A percentile compares a stretch with the other conserved stretches of the same genome.
phyloP scores from a whole-genome alignment of 2,329 filamentous ascomycete species.

The Fusarium coffeatum region DNA sequence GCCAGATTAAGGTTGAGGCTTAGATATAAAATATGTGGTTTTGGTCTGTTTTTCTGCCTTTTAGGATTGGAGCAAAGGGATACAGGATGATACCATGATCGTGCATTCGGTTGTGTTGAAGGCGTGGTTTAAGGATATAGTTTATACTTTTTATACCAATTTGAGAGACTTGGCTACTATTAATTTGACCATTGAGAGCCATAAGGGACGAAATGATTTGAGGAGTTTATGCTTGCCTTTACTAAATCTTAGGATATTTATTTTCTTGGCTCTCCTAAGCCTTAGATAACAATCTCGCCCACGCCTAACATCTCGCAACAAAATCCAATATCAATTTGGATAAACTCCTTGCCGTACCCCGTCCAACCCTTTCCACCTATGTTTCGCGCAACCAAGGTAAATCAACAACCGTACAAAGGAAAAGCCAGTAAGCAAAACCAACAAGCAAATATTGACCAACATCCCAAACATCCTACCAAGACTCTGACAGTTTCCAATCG shows the following conservation, averaged over 20 bases:
- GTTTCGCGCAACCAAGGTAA: not conserved
- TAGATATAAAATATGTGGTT: conserved; percentile 21
- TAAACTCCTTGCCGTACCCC: not conserved
- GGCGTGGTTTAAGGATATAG: conserved; percentile 10
- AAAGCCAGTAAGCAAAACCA: not conserved
- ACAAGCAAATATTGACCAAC: not conserved
- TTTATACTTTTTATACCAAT: conserved; percentile 40
- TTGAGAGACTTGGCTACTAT: conserved; percentile 28
- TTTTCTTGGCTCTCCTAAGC: not conserved
- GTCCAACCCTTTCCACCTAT: not conserved
- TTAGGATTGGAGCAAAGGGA: conserved; percentile 32
- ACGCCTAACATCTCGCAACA: not conserved
- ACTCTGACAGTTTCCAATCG: not conserved
- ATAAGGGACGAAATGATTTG: not conserved
- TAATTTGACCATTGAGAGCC: not conserved
- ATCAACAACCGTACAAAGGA: not conserved
- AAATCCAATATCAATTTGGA: not conserved
- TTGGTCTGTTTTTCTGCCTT: not conserved
- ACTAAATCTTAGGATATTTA: not conserved
- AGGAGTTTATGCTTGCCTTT: not conserved
- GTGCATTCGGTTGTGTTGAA: conserved; percentile 23
- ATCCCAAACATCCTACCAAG: not conserved
- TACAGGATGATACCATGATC: conserved; percentile 33
- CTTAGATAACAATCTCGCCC: not conserved
- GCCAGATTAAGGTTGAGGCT: conserved; percentile 39